A percentile compares a stretch with the other conserved stretches of the same genome.
Conservation (phyloP, 805 yeast species). For the Alloascoidea africana region DNA sequence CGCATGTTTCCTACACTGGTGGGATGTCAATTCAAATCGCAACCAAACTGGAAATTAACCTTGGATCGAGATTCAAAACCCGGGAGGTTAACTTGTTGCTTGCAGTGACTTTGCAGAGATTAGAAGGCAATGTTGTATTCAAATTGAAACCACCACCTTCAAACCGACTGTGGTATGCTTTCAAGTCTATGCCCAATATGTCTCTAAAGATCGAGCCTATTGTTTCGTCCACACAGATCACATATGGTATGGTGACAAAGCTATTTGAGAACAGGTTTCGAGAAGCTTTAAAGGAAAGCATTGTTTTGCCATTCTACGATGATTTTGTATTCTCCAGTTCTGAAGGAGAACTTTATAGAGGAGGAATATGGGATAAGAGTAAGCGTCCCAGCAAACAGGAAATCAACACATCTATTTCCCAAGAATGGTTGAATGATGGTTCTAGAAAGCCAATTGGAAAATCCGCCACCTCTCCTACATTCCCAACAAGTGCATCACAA, state of each 20-base stretch:
- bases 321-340: constrained; percentile 65
- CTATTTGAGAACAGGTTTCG: constrained; percentile 64
- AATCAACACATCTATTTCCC: not conserved
- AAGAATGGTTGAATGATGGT: too few relatives aligned
- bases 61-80: constrained; percentile 60
- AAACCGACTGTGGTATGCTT: constrained; percentile 81
- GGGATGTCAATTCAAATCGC: constrained; percentile 62
- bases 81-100: constrained; percentile 64
- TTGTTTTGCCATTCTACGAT: constrained; percentile 84
- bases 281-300: constrained; percentile 63
- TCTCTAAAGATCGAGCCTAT: constrained; percentile 75
- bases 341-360: constrained; percentile 58
- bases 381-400: constrained; percentile 10
- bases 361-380: constrained; percentile 77
- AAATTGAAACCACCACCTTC: constrained; percentile 83
- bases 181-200: constrained; percentile 62
- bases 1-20: constrained; percentile 59
- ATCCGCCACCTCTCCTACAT: too few relatives aligned
- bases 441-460: too few relatives aligned
- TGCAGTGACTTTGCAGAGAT: constrained; percentile 46
- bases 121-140: constrained; percentile 62
- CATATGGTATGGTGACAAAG: constrained; percentile 66
- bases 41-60: constrained; percentile 60
- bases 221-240: constrained; percentile 72
- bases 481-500: too few relatives aligned